Conservation (phyloP, 441 rosid genomes). For the Bocquillonia castaneifolia region DNA sequence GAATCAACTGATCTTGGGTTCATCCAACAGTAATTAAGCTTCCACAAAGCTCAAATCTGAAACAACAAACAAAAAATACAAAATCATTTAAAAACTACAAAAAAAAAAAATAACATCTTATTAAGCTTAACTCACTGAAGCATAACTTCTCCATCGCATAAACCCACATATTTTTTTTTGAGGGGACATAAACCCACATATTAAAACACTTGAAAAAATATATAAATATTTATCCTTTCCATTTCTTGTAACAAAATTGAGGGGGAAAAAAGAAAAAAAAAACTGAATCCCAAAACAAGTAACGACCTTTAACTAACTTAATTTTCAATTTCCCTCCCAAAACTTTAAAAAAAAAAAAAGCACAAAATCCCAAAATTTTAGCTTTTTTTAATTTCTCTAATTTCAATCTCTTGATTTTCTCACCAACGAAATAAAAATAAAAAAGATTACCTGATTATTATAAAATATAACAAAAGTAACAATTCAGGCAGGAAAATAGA, state of each 20-base stretch:
- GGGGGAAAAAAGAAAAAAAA: background rate
- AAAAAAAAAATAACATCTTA: too few relatives aligned
- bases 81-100: background rate
- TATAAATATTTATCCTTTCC: too few relatives aligned
- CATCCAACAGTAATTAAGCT: slow-evolving; percentile 27
- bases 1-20: slow-evolving; percentile 22
- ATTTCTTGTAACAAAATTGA: too few relatives aligned
- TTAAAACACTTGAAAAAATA: too few relatives aligned
- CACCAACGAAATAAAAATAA: slow-evolving; percentile 19
- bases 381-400: background rate
- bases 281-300: slow-evolving; percentile 8
- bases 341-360: background rate
- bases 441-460: slow-evolving; percentile 18
- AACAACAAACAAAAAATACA: background rate
- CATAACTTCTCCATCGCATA: background rate
- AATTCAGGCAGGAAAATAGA: background rate
- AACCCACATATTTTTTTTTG: too few relatives aligned
- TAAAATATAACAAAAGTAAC: background rate
- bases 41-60: slow-evolving; percentile 40
- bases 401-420: slow-evolving; percentile 19
- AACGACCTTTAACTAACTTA: slow-evolving; percentile 10
- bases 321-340: slow-evolving; percentile 2
- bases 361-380: background rate
- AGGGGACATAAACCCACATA: background rate
- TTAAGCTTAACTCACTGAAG: background rate